Percentiles rank a stretch among this genome's conserved stretches.
phyloP scores from a whole-genome alignment of 495 filamentous ascomycete genomes.

The Penicillium canescens region DNA sequence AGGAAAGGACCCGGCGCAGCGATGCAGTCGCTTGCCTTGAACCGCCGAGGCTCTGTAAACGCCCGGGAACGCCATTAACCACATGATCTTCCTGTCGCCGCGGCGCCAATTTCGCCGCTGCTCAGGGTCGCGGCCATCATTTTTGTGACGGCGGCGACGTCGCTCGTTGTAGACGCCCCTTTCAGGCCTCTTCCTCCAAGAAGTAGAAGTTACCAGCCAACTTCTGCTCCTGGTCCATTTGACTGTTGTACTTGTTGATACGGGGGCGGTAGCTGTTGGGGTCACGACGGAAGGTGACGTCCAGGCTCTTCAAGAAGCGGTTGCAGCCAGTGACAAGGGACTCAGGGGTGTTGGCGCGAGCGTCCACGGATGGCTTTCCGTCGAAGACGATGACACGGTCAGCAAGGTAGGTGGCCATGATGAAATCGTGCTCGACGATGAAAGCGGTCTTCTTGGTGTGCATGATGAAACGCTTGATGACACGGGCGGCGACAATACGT shows the following conservation, averaged over 20 bases:
- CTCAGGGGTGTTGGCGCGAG: slow-evolving; percentile 86
- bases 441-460: slow-evolving; percentile 99
- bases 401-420: slow-evolving; percentile 97
- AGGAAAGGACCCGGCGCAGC: slow-evolving; percentile 25
- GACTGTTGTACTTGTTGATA: slow-evolving; percentile 96
- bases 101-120: slow-evolving; percentile 38
- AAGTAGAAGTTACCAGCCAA: slow-evolving; percentile 93
- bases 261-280: slow-evolving; percentile 93
- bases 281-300: slow-evolving; percentile 97
- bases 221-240: slow-evolving; percentile 98
- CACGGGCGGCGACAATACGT: slow-evolving; percentile 93
- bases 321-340: slow-evolving; percentile 95
- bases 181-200: slow-evolving; percentile 88
- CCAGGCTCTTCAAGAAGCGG: slow-evolving; percentile 88
- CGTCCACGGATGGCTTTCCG: slow-evolving; percentile 83
- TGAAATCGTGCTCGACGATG: slow-evolving; percentile 99
- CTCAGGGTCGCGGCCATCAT: slow-evolving; percentile 46
- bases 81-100: slow-evolving; percentile 33
- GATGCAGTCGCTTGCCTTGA: slow-evolving; percentile 27
- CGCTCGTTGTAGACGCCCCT: slow-evolving; percentile 53
- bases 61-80: slow-evolving; percentile 43
- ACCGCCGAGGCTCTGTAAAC: slow-evolving; percentile 45
- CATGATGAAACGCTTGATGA: slow-evolving; percentile 99
- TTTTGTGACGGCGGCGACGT: slow-evolving; percentile 40
- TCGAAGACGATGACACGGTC: slow-evolving; percentile 99